phyloP scores from a whole-genome alignment of 2,329 filamentous ascomycete genomes.

The Microsporum ferrugineum region DNA sequence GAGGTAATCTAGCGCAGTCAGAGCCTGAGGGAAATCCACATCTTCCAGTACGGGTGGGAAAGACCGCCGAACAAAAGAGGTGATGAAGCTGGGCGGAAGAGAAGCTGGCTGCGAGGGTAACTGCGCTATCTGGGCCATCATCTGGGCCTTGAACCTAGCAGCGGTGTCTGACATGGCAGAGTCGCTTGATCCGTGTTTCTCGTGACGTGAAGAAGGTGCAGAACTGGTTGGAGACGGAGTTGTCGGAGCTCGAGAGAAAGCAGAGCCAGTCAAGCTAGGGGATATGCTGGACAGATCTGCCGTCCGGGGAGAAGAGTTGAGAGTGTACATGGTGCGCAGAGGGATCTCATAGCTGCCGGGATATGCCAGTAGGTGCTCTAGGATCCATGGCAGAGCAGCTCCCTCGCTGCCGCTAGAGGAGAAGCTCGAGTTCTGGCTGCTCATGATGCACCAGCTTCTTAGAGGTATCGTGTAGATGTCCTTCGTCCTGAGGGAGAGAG shows the following conservation, averaged over 20 bases:
- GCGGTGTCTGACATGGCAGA: conserved; percentile 24
- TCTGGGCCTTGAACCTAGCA: conserved; percentile 32
- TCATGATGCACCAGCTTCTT: neutral
- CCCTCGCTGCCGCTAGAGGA: conserved; percentile 21
- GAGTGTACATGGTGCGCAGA: conserved; percentile 55
- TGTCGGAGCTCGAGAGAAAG: conserved; percentile 24
- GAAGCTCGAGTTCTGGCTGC: conserved; percentile 2
- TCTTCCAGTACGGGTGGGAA: conserved; percentile 46
- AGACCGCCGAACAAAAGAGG: conserved; percentile 48
- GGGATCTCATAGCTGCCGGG: conserved; percentile 55
- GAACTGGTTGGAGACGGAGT: conserved; percentile 18
- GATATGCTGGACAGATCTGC: conserved; percentile 24
- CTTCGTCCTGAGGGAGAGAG: neutral
- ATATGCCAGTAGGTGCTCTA: conserved; percentile 51
- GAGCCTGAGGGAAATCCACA: conserved; percentile 54
- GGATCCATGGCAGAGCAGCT: conserved; percentile 41
- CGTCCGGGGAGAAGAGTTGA: conserved; percentile 47
- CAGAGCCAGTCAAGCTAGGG: conserved; percentile 19
- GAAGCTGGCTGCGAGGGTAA: conserved; percentile 50
- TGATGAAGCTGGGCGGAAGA: conserved; percentile 52
- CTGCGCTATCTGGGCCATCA: conserved; percentile 44
- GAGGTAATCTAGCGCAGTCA: conserved; percentile 56
- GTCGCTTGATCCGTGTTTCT: conserved; percentile 17
- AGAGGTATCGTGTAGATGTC: neutral
- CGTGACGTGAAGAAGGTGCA: conserved; percentile 9